Percentiles rank a stretch among this genome's conserved stretches.
These are phyloP conservation scores for Alternaria panax DNA, from an alignment of 2,329 filamentous ascomycete species.

Conservation along the genomic window DNA sequence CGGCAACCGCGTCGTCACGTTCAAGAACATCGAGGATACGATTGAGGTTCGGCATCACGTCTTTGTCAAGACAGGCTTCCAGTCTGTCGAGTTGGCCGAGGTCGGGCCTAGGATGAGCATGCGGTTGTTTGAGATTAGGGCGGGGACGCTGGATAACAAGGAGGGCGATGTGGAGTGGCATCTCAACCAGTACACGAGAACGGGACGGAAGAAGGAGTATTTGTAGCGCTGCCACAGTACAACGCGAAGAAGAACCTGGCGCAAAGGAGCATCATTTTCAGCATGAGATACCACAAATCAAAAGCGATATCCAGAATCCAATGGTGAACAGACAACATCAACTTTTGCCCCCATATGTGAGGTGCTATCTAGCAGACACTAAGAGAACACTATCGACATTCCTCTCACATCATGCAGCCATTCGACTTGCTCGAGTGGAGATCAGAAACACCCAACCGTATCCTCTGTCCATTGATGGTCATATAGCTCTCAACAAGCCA, in stretches of 20 bases:
- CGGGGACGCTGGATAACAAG: constrained; percentile 90
- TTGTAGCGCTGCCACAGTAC: constrained; percentile 58
- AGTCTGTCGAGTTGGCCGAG: constrained; percentile 67
- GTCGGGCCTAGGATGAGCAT: constrained; percentile 90
- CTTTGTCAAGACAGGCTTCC: constrained; percentile 90
- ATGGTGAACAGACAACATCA: too few relatives aligned
- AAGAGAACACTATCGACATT: not conserved
- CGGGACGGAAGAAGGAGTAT: constrained; percentile 94
- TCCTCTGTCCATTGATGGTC: constrained; percentile 66
- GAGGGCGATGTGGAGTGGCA: constrained; percentile 97
- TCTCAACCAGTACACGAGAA: constrained; percentile 92
- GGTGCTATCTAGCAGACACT: not conserved
- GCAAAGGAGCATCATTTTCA: not conserved
- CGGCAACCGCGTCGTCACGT: constrained; percentile 78
- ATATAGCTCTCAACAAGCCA: constrained; percentile 90
- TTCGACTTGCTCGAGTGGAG: constrained; percentile 50
- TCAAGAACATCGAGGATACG: constrained; percentile 81
- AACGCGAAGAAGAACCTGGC: not conserved
- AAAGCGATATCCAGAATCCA: not conserved
- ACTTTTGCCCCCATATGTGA: not conserved
- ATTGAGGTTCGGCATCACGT: constrained; percentile 95
- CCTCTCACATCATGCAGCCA: constrained; percentile 49
- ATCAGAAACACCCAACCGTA: constrained; percentile 66
- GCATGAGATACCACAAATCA: constrained; percentile 1
- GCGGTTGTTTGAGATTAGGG: constrained; percentile 90